Evolutionary conservation across 495 filamentous ascomycete genomes (phyloP).

Genomic region (Astrocystis sublimbata): DNA sequence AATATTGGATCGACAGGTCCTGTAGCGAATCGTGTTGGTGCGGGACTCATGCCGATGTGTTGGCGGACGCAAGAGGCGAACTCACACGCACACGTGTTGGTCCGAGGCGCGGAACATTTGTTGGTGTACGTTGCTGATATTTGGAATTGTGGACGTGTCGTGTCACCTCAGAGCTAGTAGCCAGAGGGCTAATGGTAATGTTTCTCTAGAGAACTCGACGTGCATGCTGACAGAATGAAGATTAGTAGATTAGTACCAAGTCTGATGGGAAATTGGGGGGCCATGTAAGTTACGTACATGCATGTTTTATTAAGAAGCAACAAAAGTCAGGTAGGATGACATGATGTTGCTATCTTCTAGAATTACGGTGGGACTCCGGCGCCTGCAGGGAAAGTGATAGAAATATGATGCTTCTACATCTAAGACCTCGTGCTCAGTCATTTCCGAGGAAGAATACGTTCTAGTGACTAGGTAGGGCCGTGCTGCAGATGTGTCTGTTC

Average conservation of each 20-base stretch:
- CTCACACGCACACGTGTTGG: not conserved
- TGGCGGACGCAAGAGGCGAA: conserved; percentile 6
- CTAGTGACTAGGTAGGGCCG: not conserved
- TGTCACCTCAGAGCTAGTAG: too few relatives aligned
- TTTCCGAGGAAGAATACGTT: not conserved
- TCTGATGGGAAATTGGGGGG: not conserved
- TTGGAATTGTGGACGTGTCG: too few relatives aligned
- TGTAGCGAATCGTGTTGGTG: not conserved
- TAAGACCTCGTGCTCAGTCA: too few relatives aligned
- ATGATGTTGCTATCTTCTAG: not conserved
- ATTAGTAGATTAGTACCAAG: not conserved
- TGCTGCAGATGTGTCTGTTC: not conserved
- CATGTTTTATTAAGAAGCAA: not conserved
- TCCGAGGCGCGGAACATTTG: not conserved
- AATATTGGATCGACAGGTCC: conserved; percentile 4
- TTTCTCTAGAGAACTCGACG: not conserved
- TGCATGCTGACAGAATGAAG: not conserved
- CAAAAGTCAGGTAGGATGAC: not conserved
- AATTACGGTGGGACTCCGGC: too few relatives aligned
- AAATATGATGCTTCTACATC: too few relatives aligned
- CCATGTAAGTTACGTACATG: not conserved
- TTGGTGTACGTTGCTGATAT: too few relatives aligned
- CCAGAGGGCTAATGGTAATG: too few relatives aligned
- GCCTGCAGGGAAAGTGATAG: too few relatives aligned
- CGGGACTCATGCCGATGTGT: not conserved